Conservation (phyloP, 768 basidiomycete genomes). For the Pisolithus marmoratus region DNA sequence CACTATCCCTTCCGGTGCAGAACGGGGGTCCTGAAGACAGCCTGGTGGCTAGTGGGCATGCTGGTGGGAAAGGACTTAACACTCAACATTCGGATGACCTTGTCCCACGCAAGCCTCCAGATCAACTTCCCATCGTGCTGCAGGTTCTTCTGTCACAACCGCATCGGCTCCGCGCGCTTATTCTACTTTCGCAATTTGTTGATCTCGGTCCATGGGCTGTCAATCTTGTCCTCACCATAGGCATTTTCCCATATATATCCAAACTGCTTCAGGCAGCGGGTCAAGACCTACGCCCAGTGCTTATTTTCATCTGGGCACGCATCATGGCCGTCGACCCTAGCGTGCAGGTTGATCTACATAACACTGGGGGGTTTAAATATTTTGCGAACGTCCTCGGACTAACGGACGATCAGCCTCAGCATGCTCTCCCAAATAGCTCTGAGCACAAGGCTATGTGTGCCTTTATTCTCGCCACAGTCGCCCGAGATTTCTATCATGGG, state of each 20-base stretch:
- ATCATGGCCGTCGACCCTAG: constrained; percentile 94
- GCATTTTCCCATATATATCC: constrained; percentile 98
- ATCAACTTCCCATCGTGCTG: constrained; percentile 95
- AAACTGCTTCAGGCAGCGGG: constrained; percentile 94
- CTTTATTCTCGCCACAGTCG: constrained; percentile 87
- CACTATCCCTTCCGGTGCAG: constrained; percentile 59
- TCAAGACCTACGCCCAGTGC: constrained; percentile 90
- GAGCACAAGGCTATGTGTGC: constrained; percentile 99
- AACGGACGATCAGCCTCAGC: constrained; percentile 49
- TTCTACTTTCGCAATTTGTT: constrained; percentile 94
- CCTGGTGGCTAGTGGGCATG: constrained; percentile 3
- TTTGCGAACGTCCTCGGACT: constrained; percentile 74
- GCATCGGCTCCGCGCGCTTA: constrained; percentile 91
- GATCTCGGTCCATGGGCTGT: constrained; percentile 99
- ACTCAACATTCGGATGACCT: constrained; percentile 32
- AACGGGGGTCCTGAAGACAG: constrained; percentile 28
- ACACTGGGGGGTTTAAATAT: constrained; percentile 76
- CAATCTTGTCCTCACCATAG: constrained; percentile 90
- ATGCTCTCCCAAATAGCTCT: constrained; percentile 80
- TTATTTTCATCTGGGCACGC: constrained; percentile 98
- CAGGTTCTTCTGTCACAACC: constrained; percentile 96
- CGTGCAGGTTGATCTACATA: constrained; percentile 86
- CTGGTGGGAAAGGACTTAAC: constrained; percentile 9
- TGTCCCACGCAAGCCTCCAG: constrained; percentile 87
- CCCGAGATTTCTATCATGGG: constrained; percentile 83